phyloP scores from a whole-genome alignment of 2,329 filamentous ascomycete genomes.

The Coniella lustricola region DNA sequence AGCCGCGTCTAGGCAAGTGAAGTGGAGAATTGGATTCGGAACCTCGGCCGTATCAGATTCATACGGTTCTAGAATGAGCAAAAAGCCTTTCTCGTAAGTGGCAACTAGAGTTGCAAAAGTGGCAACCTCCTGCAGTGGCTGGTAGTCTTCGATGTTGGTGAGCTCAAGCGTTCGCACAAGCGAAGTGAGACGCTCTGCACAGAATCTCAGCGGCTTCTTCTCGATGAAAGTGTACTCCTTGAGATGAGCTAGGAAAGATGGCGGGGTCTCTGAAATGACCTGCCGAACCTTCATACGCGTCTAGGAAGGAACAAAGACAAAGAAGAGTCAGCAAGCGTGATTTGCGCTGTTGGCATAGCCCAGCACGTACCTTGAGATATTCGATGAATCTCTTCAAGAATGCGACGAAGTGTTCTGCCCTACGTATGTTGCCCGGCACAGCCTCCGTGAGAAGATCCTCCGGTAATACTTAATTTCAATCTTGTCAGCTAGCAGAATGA shows the following conservation, averaged over 20 bases:
- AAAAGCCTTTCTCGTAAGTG: slow-evolving; percentile 93
- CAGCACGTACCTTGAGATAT: slow-evolving; percentile 65
- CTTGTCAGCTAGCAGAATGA: background rate
- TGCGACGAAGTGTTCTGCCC: slow-evolving; percentile 91
- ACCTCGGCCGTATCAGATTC: slow-evolving; percentile 94
- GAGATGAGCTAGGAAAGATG: slow-evolving; percentile 85
- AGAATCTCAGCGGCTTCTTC: slow-evolving; percentile 89
- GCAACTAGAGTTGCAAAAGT: slow-evolving; percentile 94
- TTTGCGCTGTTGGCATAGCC: slow-evolving; percentile 8
- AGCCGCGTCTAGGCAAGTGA: slow-evolving; percentile 92
- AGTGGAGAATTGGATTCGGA: slow-evolving; percentile 93
- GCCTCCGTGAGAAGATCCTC: slow-evolving; percentile 94
- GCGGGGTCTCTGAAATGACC: slow-evolving; percentile 93
- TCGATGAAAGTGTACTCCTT: slow-evolving; percentile 97
- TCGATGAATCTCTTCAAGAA: slow-evolving; percentile 97
- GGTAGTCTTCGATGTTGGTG: slow-evolving; percentile 96
- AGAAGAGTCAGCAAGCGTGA: background rate
- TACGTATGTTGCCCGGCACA: slow-evolving; percentile 89
- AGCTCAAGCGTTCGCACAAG: slow-evolving; percentile 91
- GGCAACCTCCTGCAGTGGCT: slow-evolving; percentile 92
- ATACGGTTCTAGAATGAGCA: slow-evolving; percentile 93
- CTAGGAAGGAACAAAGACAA: slow-evolving; percentile 33
- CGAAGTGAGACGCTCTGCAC: slow-evolving; percentile 88
- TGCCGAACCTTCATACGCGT: slow-evolving; percentile 98
- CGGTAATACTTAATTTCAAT: slow-evolving; percentile 59